Percentiles rank a stretch among this genome's conserved stretches.
These are phyloP conservation scores for Aureobasidium subglaciale DNA, from an alignment of 2,329 filamentous ascomycete species.

Conservation along the genomic window DNA sequence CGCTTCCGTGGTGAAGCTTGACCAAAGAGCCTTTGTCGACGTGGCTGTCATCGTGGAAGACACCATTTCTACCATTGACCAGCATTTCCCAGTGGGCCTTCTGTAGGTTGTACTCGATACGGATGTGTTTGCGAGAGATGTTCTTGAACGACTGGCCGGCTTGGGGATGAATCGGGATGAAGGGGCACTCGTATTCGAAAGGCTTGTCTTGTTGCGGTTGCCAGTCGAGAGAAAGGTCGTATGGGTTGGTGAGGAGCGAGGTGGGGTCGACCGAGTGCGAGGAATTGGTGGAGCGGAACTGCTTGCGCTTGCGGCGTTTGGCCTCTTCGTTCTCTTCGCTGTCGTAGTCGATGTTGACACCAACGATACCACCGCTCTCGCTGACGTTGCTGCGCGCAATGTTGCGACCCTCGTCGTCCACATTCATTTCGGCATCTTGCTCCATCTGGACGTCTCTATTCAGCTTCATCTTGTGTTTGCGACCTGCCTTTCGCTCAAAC, in stretches of 20 bases:
- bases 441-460: constrained; percentile 18
- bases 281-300: constrained; percentile 16
- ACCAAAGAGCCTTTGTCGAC: constrained; percentile 45
- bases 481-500: constrained; percentile 15
- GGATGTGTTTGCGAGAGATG: constrained; percentile 67
- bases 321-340: constrained; percentile 15
- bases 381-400: constrained; percentile 21
- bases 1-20: constrained; percentile 55
- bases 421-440: constrained; percentile 16
- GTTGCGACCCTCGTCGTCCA: constrained; percentile 8
- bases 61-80: constrained; percentile 58
- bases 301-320: constrained; percentile 29
- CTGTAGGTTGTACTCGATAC: constrained; percentile 62
- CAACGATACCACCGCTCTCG: constrained; percentile 25
- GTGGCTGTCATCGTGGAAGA: constrained; percentile 54
- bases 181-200: constrained; percentile 22
- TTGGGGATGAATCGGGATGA: constrained; percentile 67
- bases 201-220: constrained; percentile 11
- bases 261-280: constrained; percentile 15
- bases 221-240: constrained; percentile 13
- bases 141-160: constrained; percentile 59
- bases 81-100: constrained; percentile 58
- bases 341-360: constrained; percentile 17
- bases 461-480: constrained; percentile 15
- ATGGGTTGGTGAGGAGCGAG: constrained; percentile 14